Conservation (phyloP, 192 early-diverging fungal genomes). For the Coemansia sp. region DNA sequence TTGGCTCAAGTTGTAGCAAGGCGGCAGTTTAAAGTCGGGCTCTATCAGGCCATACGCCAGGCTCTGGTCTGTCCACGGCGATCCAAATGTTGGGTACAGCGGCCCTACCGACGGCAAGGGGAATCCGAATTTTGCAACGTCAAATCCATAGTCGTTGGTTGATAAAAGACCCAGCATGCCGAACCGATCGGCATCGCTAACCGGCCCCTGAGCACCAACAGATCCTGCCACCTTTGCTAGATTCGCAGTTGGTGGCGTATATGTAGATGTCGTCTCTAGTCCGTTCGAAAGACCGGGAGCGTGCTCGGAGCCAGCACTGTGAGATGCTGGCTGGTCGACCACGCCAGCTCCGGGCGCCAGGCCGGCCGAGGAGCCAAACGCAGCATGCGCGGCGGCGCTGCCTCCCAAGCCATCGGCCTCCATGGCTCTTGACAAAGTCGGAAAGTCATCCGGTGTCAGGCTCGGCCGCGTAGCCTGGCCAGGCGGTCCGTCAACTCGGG, state of each 20-base stretch:
- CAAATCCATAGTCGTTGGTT: constrained; percentile 83
- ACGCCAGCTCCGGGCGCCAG: constrained; percentile 15
- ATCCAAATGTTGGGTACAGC: constrained; percentile 82
- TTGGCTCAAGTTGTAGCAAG: constrained; percentile 76
- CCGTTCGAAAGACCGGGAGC: constrained; percentile 14
- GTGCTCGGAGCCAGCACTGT: constrained; percentile 1
- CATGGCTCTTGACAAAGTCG: constrained; percentile 19
- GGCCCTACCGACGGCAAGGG: constrained; percentile 69
- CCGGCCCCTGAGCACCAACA: constrained; percentile 10
- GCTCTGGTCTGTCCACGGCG: constrained; percentile 80
- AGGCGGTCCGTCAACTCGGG: constrained; percentile 10
- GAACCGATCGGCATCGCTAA: constrained; percentile 56
- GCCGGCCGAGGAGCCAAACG: constrained; percentile 1
- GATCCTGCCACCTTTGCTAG: constrained; percentile 17
- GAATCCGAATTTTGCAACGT: constrained; percentile 82
- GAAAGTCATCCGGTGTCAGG: constrained; percentile 41
- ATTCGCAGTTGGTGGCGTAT: constrained; percentile 26
- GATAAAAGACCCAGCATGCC: constrained; percentile 85
- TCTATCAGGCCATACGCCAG: constrained; percentile 64
- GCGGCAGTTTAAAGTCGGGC: constrained; percentile 78
- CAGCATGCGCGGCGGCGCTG: neutral
- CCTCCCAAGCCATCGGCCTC: constrained; percentile 1
- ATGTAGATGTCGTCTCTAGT: constrained; percentile 26
- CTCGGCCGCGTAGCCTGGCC: constrained; percentile 12
- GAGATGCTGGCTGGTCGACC: constrained; percentile 13